A percentile compares a stretch with the other conserved stretches of the same genome.
Conservation (phyloP, 192 early-diverging fungal species). For the Coemansia sp. region DNA sequence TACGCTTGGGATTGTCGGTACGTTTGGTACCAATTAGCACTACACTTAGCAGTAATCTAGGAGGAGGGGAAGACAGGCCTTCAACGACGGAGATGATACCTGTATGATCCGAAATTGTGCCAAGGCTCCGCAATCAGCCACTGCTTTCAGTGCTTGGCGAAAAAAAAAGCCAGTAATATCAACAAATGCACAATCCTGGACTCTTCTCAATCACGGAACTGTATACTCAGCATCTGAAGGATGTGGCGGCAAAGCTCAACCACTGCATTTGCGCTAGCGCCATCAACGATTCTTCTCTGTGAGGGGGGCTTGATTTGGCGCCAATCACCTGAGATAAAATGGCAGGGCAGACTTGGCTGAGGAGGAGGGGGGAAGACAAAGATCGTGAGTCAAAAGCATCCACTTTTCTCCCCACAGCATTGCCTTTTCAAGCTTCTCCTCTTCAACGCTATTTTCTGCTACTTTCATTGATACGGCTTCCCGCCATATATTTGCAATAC, state of each 20-base stretch:
- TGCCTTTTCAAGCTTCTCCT: constrained; percentile 2
- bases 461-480: background rate
- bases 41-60: background rate
- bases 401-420: background rate
- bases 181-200: background rate
- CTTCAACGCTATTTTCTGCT: background rate
- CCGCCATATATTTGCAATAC: constrained; percentile 2
- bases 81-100: background rate
- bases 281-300: background rate
- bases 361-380: background rate
- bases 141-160: background rate
- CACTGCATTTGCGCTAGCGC: too few species aligned
- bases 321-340: background rate
- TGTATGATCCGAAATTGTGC: background rate
- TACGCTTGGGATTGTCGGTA: background rate
- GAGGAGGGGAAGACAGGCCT: background rate
- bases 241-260: too few species aligned
- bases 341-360: too few species aligned
- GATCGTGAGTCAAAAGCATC: too few species aligned
- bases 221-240: too few species aligned
- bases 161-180: background rate
- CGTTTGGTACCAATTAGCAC: background rate
- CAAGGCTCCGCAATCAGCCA: background rate
- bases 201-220: too few species aligned
- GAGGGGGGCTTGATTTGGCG: constrained; percentile 2